A percentile compares a stretch with the other conserved stretches of the same genome.
These are phyloP conservation scores for Mycena metata DNA, from an alignment of 768 basidiomycete genomes.

Conservation along the genomic window DNA sequence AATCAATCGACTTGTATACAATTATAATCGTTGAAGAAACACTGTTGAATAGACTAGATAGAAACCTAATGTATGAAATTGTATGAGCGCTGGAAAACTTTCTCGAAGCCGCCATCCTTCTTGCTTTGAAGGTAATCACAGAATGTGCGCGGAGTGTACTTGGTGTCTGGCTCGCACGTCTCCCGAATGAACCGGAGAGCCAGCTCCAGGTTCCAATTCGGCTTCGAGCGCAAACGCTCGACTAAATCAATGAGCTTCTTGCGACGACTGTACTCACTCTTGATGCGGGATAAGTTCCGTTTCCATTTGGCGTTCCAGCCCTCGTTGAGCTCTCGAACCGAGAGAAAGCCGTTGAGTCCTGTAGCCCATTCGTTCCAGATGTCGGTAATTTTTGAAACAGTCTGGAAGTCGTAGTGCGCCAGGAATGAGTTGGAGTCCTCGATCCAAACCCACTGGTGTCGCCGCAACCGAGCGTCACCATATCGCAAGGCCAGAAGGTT, in stretches of 20 bases:
- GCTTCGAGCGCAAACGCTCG: not conserved
- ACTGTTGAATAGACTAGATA: too few relatives aligned
- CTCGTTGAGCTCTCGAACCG: conserved; percentile 18
- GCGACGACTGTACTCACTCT: conserved; percentile 16
- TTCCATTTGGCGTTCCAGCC: conserved; percentile 13
- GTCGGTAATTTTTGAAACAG: conserved; percentile 8
- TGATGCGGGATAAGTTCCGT: not conserved
- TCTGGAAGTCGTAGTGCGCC: conserved; percentile 6
- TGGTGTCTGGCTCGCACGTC: not conserved
- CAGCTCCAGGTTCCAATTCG: conserved; percentile 24
- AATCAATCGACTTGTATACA: too few relatives aligned
- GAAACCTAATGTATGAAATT: not conserved
- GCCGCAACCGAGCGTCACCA: not conserved
- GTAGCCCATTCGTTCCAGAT: conserved; percentile 19
- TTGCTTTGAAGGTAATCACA: conserved; percentile 14
- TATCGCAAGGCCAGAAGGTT: not conserved
- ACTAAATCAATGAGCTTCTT: conserved; percentile 10
- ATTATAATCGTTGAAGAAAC: too few relatives aligned
- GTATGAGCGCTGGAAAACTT: not conserved
- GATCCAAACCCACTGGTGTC: conserved; percentile 20
- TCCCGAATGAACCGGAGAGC: conserved; percentile 12
- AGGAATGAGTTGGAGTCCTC: conserved; percentile 2
- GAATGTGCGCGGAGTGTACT: not conserved
- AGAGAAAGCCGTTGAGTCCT: conserved; percentile 17
- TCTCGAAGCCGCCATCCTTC: not conserved